Conservation (phyloP, 2,329 filamentous ascomycete species). For the Colletotrichum simmondsii region DNA sequence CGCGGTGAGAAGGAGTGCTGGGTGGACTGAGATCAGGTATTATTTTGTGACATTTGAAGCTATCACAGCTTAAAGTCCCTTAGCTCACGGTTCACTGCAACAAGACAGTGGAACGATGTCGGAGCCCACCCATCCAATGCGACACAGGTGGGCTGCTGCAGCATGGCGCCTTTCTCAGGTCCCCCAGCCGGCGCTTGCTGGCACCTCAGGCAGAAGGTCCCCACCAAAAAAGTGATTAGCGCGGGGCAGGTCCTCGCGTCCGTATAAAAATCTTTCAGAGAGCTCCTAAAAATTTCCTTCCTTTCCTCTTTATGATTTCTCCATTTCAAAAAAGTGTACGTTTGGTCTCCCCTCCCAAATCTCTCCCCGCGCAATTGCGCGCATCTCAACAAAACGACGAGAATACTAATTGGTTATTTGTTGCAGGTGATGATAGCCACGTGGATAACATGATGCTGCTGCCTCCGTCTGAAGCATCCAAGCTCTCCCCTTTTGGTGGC, state of each 20-base stretch:
- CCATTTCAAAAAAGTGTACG: conserved; percentile 98
- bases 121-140: background rate
- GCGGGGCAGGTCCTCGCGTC: conserved; percentile 33
- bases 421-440: conserved; percentile 98
- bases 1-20: background rate
- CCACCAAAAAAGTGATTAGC: conserved; percentile 40
- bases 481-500: conserved; percentile 90
- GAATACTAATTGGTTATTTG: conserved; percentile 38
- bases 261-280: conserved; percentile 50
- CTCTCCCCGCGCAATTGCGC: conserved; percentile 22
- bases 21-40: background rate
- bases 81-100: conserved; percentile 13
- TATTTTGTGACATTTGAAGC: conserved; percentile 23
- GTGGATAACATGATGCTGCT: conserved; percentile 91
- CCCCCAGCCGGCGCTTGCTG: background rate
- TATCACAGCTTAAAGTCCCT: conserved; percentile 16
- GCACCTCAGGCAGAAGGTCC: conserved; percentile 36
- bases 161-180: background rate
- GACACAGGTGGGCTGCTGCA: background rate
- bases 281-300: conserved; percentile 50
- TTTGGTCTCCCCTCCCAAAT: conserved; percentile 40
- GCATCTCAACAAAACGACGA: background rate
- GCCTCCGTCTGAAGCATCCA: conserved; percentile 71
- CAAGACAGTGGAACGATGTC: conserved; percentile 1
- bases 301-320: conserved; percentile 86